Conservation (phyloP, 306 rosid species). For the Ceratonia siliqua region DNA sequence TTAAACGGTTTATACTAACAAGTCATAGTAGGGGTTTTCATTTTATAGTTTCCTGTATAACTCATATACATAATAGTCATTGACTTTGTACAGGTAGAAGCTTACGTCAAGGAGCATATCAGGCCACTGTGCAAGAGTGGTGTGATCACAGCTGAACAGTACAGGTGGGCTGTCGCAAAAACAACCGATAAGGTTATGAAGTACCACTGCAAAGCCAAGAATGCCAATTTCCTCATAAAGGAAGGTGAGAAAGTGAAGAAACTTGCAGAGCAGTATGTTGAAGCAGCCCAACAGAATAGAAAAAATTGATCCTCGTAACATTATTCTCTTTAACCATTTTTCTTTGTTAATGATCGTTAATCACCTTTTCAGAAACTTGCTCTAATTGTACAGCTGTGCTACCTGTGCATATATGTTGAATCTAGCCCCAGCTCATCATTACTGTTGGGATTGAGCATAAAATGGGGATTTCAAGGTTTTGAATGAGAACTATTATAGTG, state of each 20-base stretch:
- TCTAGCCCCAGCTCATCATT: conserved; percentile 13
- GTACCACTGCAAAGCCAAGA: conserved; percentile 81
- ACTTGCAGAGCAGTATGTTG: conserved; percentile 89
- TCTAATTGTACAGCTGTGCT: conserved; percentile 27
- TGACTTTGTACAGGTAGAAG: conserved; percentile 70
- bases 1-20: neutral
- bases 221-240: conserved; percentile 88
- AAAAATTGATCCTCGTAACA: conserved; percentile 39
- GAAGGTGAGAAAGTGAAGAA: conserved; percentile 99
- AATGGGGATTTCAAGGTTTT: conserved; percentile 13
- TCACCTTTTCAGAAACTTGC: conserved; percentile 15
- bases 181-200: conserved; percentile 93
- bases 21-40: neutral
- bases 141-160: conserved; percentile 83
- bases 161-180: conserved; percentile 87
- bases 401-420: conserved; percentile 28
- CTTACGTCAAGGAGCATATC: conserved; percentile 90
- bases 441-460: conserved; percentile 30
- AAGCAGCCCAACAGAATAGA: conserved; percentile 73
- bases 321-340: conserved; percentile 17
- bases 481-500: neutral
- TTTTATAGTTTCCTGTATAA: conserved; percentile 3
- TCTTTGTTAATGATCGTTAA: conserved; percentile 10
- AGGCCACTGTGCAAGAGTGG: conserved; percentile 96
- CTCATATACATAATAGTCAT: conserved; percentile 9